These are phyloP conservation scores for Diutina ranongensis DNA, from an alignment of 1,139 yeast genomes.

Conservation along the genomic window DNA sequence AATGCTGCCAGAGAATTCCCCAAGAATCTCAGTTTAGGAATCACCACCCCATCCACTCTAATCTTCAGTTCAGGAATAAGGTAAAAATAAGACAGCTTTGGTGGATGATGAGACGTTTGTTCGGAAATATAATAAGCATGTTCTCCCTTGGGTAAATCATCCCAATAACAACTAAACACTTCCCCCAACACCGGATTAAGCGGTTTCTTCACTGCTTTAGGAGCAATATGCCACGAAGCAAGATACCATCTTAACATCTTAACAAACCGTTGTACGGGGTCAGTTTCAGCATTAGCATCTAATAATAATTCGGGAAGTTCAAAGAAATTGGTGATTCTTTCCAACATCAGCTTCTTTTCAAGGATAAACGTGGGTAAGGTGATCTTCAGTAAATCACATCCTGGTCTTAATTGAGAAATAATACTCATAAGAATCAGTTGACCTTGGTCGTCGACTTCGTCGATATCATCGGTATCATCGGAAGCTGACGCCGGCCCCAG, in stretches of 20 bases:
- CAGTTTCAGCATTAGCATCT: constrained; percentile 50
- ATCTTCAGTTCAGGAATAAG: constrained; percentile 71
- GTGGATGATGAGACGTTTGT: constrained; percentile 98
- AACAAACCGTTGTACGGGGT: constrained; percentile 58
- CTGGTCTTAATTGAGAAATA: constrained; percentile 84
- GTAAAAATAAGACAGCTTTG: constrained; percentile 88
- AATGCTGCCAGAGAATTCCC: constrained; percentile 96
- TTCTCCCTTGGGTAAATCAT: constrained; percentile 47
- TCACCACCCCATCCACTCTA: constrained; percentile 78
- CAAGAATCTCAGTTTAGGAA: constrained; percentile 78
- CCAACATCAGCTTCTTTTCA: constrained; percentile 93
- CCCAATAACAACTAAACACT: constrained; percentile 86
- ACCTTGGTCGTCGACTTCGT: constrained; percentile 83
- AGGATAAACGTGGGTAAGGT: constrained; percentile 91
- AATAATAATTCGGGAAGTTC: constrained; percentile 71
- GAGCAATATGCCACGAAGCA: constrained; percentile 96
- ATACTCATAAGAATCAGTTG: constrained; percentile 79
- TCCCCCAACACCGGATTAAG: constrained; percentile 92
- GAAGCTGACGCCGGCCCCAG: constrained; percentile 9
- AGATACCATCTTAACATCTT: constrained; percentile 78
- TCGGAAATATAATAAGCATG: constrained; percentile 81
- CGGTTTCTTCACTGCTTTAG: constrained; percentile 96
- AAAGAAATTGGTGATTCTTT: constrained; percentile 82
- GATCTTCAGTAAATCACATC: constrained; percentile 79
- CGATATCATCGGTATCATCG: constrained; percentile 50